Evolutionary conservation across 331 rosid genomes (phyloP), one percentile per base, ranked within the genome.

Genomic region (Ulmus americana): DNA sequence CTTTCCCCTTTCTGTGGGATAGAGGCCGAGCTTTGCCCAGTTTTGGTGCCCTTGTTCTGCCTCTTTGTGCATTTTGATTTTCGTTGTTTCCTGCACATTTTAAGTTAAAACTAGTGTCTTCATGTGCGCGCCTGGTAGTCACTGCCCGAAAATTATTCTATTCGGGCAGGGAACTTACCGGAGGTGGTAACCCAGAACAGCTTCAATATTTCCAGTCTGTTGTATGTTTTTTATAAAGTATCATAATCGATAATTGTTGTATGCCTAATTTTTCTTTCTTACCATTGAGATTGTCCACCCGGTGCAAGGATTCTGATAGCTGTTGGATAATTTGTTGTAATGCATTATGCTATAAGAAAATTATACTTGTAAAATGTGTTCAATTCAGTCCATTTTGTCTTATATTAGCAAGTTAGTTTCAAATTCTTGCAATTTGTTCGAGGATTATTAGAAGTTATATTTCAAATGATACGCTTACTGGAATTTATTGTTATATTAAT

Each of bases 91-190:
- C 56, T 71, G 65, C 74, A 9, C 72, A 28, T 66, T 78, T 67
- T 74, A 68, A 60, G 72, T 76, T 71, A 67, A 77, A 28, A 73
- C 73, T 81, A 74, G 77, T 76, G 48, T 77, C 72, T 73, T 67
- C 64, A 70, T 55, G 65, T 77, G 95, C 95, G 71, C 95, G 71
- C 96, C 95, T 84, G 95, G 95, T 81, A 76, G 91, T 85, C 86
- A 71, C 76, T 48, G 79, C 77, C 46, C 61, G 77, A 73, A 64
- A 79, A 67, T 71, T 46, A 35, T 72, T 79, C 84, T 53, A 52
- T 83, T 82, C 73, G 61, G 84, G 73, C 72, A 62, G 65, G 62
- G 77, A 81, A 76, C 87, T 76, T 46, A 70, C 78, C 90, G 75
- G 95, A 72, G 96, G 96, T 89, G 96, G 81, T 86, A 79, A 82